phyloP scores from a whole-genome alignment of 106 monocot species.

The Dendrobium chrysotoxum region DNA sequence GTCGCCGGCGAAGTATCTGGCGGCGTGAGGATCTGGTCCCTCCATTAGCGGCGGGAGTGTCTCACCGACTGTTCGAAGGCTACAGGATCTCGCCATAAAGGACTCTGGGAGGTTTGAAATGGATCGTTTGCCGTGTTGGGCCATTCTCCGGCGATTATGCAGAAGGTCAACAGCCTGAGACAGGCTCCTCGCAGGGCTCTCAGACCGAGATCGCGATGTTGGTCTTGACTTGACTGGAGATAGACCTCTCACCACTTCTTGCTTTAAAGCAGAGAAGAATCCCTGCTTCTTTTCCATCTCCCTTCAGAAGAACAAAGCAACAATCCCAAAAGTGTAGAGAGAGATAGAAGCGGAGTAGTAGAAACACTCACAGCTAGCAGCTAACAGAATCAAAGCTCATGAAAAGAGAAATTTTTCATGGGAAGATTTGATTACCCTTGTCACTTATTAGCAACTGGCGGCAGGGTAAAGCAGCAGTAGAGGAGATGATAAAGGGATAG shows the following conservation, averaged over 20 bases:
- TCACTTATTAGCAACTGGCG: not conserved
- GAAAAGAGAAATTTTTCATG: not conserved
- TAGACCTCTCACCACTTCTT: conserved; percentile 67
- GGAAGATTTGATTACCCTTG: too few relatives aligned
- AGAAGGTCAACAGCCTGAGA: not conserved
- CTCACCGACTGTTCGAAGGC: conserved; percentile 38
- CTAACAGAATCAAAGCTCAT: not conserved
- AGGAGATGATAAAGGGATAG: not conserved
- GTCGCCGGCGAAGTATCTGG: conserved; percentile 1
- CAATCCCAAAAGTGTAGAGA: not conserved
- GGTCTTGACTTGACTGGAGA: conserved; percentile 38
- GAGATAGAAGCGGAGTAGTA: not conserved
- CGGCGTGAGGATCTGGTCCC: conserved; percentile 24
- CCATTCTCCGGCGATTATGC: not conserved
- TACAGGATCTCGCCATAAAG: conserved; percentile 40
- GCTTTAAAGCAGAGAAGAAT: conserved; percentile 71
- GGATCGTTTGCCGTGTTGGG: not conserved
- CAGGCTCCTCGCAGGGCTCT: conserved; percentile 1
- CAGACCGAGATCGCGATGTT: conserved; percentile 6
- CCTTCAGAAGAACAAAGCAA: not conserved
- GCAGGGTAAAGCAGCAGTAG: not conserved
- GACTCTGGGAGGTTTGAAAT: conserved; percentile 8
- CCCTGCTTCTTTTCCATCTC: conserved; percentile 85
- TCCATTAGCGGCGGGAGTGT: conserved; percentile 55
- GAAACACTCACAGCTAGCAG: not conserved